These are phyloP conservation scores for Anthostomella pinea DNA, from an alignment of 2,329 filamentous ascomycete species.

Conservation along the genomic window DNA sequence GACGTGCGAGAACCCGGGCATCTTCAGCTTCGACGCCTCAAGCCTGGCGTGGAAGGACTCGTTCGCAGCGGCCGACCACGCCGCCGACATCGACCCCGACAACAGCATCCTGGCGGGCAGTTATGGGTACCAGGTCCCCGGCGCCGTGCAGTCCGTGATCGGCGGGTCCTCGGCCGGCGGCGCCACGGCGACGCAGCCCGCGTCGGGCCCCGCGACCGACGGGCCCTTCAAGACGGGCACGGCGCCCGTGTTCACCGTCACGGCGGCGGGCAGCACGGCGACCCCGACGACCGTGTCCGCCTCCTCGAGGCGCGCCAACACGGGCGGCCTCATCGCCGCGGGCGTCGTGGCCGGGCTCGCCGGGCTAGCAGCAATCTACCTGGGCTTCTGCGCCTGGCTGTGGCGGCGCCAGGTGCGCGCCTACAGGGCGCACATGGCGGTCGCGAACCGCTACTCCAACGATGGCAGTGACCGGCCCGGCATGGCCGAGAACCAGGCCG, in stretches of 20 bases:
- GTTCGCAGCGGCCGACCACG: conserved; percentile 57
- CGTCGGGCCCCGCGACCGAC: conserved; percentile 57
- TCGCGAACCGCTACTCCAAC: conserved; percentile 54
- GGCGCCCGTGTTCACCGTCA: conserved; percentile 67
- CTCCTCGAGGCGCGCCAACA: too few species aligned
- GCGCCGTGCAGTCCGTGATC: conserved; percentile 58
- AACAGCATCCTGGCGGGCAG: conserved; percentile 54
- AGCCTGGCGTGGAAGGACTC: conserved; percentile 59
- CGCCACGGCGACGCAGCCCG: conserved; percentile 65
- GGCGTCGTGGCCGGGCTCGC: conserved; percentile 63
- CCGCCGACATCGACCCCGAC: conserved; percentile 46
- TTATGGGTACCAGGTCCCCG: conserved; percentile 65
- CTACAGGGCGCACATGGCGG: conserved; percentile 68
- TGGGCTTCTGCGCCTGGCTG: conserved; percentile 70
- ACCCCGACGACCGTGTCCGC: too few species aligned
- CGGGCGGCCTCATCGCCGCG: conserved; percentile 42
- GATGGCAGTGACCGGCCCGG: conserved; percentile 10
- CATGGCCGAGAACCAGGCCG: neutral
- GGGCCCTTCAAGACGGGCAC: conserved; percentile 71
- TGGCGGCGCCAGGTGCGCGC: conserved; percentile 68
- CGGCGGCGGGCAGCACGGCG: conserved; percentile 46
- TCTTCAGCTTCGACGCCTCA: conserved; percentile 72
- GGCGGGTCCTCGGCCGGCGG: conserved; percentile 59
- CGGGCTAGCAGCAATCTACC: conserved; percentile 59
- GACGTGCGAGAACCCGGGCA: conserved; percentile 63